Evolutionary conservation across 2,329 filamentous ascomycete genomes (phyloP).

Genomic region (Aspergillus sp.): DNA sequence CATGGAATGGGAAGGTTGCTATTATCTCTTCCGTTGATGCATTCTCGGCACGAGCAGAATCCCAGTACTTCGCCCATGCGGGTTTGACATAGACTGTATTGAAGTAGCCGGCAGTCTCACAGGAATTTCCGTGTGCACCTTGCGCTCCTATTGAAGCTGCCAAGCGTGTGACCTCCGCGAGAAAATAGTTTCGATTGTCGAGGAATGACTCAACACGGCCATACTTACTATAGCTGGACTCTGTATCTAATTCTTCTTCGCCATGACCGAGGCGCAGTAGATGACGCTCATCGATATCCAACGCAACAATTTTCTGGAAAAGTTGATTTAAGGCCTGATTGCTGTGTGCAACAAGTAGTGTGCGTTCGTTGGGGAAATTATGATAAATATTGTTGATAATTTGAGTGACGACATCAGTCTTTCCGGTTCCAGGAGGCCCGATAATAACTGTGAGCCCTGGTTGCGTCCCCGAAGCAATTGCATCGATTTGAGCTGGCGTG

Average conservation of each 20-base stretch:
- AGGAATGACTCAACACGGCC: constrained; percentile 94
- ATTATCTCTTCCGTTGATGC: constrained; percentile 63
- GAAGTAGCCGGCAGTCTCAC: constrained; percentile 97
- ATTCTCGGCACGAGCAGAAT: constrained; percentile 58
- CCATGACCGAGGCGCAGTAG: constrained; percentile 89
- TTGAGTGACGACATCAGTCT: constrained; percentile 98
- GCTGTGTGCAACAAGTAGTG: constrained; percentile 89
- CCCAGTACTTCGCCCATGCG: constrained; percentile 82
- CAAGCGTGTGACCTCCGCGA: constrained; percentile 81
- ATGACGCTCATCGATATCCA: constrained; percentile 95
- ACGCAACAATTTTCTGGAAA: constrained; percentile 94
- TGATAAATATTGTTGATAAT: constrained; percentile 99
- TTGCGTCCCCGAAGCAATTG: constrained; percentile 89
- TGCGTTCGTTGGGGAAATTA: constrained; percentile 91
- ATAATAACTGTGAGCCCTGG: constrained; percentile 92
- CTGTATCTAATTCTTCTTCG: constrained; percentile 87
- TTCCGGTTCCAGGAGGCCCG: constrained; percentile 92
- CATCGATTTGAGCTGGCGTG: constrained; percentile 86
- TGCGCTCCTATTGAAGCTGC: constrained; percentile 82
- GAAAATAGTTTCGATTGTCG: constrained; percentile 75
- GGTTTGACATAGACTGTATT: constrained; percentile 88
- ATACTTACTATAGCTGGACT: constrained; percentile 87
- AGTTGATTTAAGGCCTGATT: constrained; percentile 97
- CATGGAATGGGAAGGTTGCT: constrained; percentile 79
- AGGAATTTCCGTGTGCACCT: constrained; percentile 92